Evolutionary conservation across 2,329 filamentous ascomycete genomes (phyloP).

Genomic region (Ophiostoma pallidulum): DNA sequence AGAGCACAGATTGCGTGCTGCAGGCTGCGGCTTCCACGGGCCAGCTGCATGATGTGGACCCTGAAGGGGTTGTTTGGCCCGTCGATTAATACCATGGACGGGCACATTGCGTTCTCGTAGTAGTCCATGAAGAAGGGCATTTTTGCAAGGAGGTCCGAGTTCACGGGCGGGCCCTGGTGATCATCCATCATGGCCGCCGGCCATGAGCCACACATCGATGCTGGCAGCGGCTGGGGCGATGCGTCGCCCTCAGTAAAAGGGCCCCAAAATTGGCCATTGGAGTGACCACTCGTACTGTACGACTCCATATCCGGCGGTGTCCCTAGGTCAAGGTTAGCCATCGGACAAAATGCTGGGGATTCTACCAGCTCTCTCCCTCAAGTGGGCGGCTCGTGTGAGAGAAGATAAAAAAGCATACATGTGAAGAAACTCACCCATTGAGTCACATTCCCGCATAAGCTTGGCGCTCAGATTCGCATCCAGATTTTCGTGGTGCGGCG

Average conservation of each 20-base stretch:
- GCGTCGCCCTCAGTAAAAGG: constrained; percentile 37
- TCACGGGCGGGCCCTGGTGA: constrained; percentile 37
- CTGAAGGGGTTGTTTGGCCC: constrained; percentile 78
- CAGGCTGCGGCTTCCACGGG: constrained; percentile 68
- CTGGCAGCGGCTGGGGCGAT: constrained; percentile 30
- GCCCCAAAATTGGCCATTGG: constrained; percentile 39
- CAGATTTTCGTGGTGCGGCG: constrained; percentile 49
- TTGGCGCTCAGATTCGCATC: constrained; percentile 46
- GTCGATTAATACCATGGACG: constrained; percentile 86
- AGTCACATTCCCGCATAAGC: constrained; percentile 45
- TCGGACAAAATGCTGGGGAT: background rate
- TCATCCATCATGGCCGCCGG: constrained; percentile 37
- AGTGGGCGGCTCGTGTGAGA: no score
- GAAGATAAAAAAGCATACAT: constrained; percentile 13
- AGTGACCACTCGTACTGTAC: constrained; percentile 42
- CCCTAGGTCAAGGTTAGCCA: constrained; percentile 4
- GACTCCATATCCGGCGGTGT: constrained; percentile 39
- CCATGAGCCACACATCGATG: constrained; percentile 27
- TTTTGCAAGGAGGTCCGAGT: constrained; percentile 59
- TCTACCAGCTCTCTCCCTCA: no score
- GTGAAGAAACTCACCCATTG: constrained; percentile 40
- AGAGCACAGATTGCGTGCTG: constrained; percentile 88
- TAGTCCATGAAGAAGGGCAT: constrained; percentile 88
- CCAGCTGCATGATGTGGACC: constrained; percentile 69
- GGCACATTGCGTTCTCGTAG: constrained; percentile 86